phyloP scores from a whole-genome alignment of 495 filamentous ascomycete genomes.

The Daldinia concentrica region DNA sequence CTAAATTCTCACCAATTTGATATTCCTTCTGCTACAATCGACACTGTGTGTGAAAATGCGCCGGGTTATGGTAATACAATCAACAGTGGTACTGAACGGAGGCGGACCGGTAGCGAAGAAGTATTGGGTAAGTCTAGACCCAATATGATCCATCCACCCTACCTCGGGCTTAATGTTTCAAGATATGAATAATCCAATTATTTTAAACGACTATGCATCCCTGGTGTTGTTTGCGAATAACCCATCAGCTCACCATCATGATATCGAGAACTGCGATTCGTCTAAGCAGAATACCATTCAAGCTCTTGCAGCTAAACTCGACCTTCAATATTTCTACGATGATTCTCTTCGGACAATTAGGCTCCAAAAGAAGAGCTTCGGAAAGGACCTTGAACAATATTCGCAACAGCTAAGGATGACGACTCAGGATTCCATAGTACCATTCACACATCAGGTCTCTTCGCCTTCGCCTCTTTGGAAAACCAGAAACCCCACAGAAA shows the following conservation, averaged over 20 bases:
- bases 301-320: constrained; percentile 26
- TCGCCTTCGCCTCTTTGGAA: constrained; percentile 8
- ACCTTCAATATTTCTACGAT: constrained; percentile 32
- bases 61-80: neutral
- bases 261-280: constrained; percentile 19
- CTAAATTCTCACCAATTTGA: constrained; percentile 8
- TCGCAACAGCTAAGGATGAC: constrained; percentile 1
- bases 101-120: neutral
- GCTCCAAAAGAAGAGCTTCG: constrained; percentile 26
- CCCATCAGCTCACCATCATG: constrained; percentile 19
- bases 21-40: neutral
- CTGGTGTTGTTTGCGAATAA: constrained; percentile 33
- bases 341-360: constrained; percentile 4
- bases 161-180: constrained; percentile 15
- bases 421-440: neutral
- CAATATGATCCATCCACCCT: neutral
- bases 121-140: constrained; percentile 36
- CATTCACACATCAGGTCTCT: neutral
- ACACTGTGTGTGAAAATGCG: neutral
- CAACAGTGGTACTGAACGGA: constrained; percentile 7
- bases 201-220: constrained; percentile 22
- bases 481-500: neutral
- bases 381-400: neutral
- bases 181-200: constrained; percentile 33
- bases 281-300: constrained; percentile 22